Base-by-base conservation (phyloP, 441 rosid genomes). In the Sinapis alba region DNA sequence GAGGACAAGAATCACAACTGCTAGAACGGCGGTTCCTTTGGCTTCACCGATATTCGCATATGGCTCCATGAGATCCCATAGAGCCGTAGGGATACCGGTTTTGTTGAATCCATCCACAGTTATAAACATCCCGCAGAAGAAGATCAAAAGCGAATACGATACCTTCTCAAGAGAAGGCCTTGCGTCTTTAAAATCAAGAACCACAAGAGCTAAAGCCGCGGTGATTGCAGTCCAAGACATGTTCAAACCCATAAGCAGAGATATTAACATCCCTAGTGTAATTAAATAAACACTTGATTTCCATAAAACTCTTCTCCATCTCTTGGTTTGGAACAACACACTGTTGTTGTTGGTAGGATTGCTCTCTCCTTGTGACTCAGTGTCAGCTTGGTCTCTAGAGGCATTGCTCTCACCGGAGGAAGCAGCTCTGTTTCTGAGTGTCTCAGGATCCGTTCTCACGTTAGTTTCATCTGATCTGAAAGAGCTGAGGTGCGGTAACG, bases 101-200 rank as follows among this genome's bases (percentile, higher is more conserved):
- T 75, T 84, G 72, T 90, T 88, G 65, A 94, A 92, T 53, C 98
- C 98, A 10, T 88, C 81, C 0, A 94, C 90, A 0, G 98, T 87
- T 71, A 89, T 88, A 63, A 94, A 94, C 97, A 94, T 92, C 20
- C 98, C 97, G 5, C 98, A 89, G 32, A 94, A 89, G 92, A 94
- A 91, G 4, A 94, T 68, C 78, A 92, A 30, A 45, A 94, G 91
- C 13, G 94, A 85, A 69, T 89, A 94, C 2, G 97, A 94, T 7
- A 92, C 98, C 94, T 90, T 94, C 68, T 90, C 91, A 0, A 94
- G 83, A 71, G 86, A 84, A 13, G 95, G 88, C 16, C 80, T 79
- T 24, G 97, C 98, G 54, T 94, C 98, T 73, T 77, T 83, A 67
- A 89, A 94, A 82, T 94, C 98, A 62, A 91, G 96, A 79, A 88